Conservation (phyloP, 2,329 filamentous ascomycete genomes). For the Aspergillus ruber region DNA sequence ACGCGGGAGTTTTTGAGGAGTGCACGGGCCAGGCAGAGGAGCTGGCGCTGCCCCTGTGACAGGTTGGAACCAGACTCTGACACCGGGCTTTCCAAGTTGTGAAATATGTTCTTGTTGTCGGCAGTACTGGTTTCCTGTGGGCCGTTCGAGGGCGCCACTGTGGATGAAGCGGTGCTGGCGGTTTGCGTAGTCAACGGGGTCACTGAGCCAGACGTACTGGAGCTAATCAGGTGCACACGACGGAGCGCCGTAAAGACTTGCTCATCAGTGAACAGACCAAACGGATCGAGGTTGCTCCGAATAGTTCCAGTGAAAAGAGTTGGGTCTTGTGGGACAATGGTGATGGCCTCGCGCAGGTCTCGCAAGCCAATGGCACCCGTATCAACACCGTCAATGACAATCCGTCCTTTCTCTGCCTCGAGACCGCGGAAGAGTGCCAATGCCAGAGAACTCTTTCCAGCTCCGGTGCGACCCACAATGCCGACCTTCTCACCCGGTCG, state of each 20-base stretch:
- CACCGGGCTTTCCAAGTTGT: conserved; percentile 74
- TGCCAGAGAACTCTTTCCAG: conserved; percentile 92
- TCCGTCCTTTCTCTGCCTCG: conserved; percentile 83
- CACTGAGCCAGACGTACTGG: conserved; percentile 27
- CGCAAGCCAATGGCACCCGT: conserved; percentile 86
- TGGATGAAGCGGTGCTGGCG: conserved; percentile 4
- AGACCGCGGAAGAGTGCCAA: conserved; percentile 88
- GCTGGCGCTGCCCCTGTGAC: conserved; percentile 91
- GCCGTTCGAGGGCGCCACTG: conserved; percentile 19
- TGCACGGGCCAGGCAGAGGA: conserved; percentile 86
- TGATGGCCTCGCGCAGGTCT: conserved; percentile 86
- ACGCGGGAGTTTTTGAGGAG: conserved; percentile 87
- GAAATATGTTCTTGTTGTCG: conserved; percentile 92
- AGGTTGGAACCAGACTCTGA: conserved; percentile 89
- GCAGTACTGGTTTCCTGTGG: conserved; percentile 21
- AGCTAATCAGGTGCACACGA: conserved; percentile 74
- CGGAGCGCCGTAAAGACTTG: conserved; percentile 81
- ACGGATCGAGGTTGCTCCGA: conserved; percentile 87
- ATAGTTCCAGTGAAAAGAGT: conserved; percentile 92
- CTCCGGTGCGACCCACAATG: conserved; percentile 90
- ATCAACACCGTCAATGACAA: conserved; percentile 85
- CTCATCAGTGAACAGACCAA: conserved; percentile 79
- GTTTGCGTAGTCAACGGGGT: conserved; percentile 24
- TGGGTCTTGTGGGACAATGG: conserved; percentile 92
- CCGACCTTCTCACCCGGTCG: conserved; percentile 84